Evolutionary conservation across 2,329 filamentous ascomycete genomes (phyloP), one percentile per base, ranked within the genome.

Genomic region (Harringtonia lauricola): DNA sequence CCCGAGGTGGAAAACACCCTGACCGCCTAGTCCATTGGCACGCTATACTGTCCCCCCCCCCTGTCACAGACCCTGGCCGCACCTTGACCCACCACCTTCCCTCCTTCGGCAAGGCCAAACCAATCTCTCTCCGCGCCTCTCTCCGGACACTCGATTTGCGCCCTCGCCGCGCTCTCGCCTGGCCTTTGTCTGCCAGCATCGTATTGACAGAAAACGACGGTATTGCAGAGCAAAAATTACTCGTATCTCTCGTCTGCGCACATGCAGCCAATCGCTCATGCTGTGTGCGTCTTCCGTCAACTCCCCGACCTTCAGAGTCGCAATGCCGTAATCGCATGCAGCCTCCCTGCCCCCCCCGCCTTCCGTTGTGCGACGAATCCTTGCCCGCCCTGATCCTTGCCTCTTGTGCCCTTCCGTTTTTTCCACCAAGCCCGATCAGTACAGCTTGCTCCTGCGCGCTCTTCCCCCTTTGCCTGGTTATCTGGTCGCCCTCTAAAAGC

Each of bases 401-500:
- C 7, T 10, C 35, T 19, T 15, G 7, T 21, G 12, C 54, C 65
- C 66, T 64, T 66, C 62, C 62, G 65, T 64, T 64, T 61, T 66
- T 58, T 60, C 65, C 64, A 35, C 22, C 35, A 67, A 57, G 51
- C 65, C 64, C 64, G 59, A 66, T 67, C 63, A 61, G 65, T 65
- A n/a, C 17, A 38, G 39, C 19, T 24, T 39, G 35, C n/a, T 9
- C 39, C 17, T 36, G 29, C 42, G n/a, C 30, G 18, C 22, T 36
- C 15, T n/a, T 30, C 12, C 33, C 33, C 33, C 33, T 18, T 19
- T 17, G 13, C 30, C n/a, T 33, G 13, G 30, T 13, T 33, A 13
- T 17, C 13, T 36, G n/a, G 4, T 18, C 9, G 22, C n/a, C 19
- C 19, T 36, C 29, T 42, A 30, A 39, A 36, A 36, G 36, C 40